Conservation (phyloP, 192 early-diverging fungal genomes). For the Backusella liffmaniae region DNA sequence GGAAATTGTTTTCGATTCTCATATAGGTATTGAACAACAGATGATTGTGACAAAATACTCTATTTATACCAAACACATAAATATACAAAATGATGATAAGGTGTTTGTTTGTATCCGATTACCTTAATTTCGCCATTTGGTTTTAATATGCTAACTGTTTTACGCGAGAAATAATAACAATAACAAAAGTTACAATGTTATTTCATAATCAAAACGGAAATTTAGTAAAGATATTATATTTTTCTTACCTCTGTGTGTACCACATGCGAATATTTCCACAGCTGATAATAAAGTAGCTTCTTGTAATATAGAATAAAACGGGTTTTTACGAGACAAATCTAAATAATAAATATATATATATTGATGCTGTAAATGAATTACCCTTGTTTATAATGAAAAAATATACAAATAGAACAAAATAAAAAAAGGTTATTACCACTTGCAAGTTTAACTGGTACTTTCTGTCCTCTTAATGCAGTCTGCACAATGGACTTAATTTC, state of each 20-base stretch:
- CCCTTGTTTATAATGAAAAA: neutral
- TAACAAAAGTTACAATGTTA: neutral
- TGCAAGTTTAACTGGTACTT: conserved; percentile 60
- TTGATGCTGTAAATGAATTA: neutral
- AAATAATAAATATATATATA: neutral
- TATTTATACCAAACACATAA: neutral
- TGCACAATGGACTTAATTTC: conserved; percentile 60
- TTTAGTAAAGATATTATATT: neutral
- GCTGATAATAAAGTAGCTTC: conserved; percentile 74
- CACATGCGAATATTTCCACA: conserved; percentile 69
- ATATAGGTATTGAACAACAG: conserved; percentile 67
- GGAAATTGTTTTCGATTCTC: conserved; percentile 53
- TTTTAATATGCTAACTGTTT: conserved; percentile 67
- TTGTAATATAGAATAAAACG: conserved; percentile 78
- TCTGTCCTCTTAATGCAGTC: conserved; percentile 43
- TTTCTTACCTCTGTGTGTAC: conserved; percentile 66
- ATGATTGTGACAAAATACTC: conserved; percentile 78
- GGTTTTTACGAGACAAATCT: conserved; percentile 79
- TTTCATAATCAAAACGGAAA: too few species aligned
- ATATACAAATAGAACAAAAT: neutral
- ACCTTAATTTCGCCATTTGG: conserved; percentile 52
- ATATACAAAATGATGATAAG: neutral
- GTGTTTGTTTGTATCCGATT: neutral
- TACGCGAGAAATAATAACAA: neutral
- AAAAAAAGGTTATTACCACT: conserved; percentile 44